Evolutionary conservation across 2,329 filamentous ascomycete species (phyloP), one percentile per base, ranked within the genome.

Genomic region (Colletotrichum noveboracense): DNA sequence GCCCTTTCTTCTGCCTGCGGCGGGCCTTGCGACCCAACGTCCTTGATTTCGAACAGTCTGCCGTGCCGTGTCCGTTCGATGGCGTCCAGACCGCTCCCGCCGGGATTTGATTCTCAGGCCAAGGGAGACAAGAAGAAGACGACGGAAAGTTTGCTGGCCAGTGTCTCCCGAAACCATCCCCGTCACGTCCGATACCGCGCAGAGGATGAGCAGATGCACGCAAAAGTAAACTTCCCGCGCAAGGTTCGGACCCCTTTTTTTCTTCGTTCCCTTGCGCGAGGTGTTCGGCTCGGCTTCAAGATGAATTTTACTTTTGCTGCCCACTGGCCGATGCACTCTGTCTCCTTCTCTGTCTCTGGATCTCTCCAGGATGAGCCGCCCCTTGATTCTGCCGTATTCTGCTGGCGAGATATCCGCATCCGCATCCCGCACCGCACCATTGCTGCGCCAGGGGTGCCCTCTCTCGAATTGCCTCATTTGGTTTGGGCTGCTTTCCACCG

Each of bases 381-480:
- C 38, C 38, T 43, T 43, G 38, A 43, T 43, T 43, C 18, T 0
- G 38, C 38, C 18, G 38, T 16, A 26, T 24, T 24, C 21, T 28
- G 21, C 34, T 72, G 24, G 62, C 64, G 24, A 70, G 32, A 74
- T 71, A 36, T 48, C 61, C 68, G 68, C 72, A 26, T 21, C 28
- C 48, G 52, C 66, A 43, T 10, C 24, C 21, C 26, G 28, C 30
- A 61, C 30, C 36, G 24, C 21, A 67, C 65, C 48, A 58, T 67
- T 55, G 69, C 58, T 62, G 24, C 48, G 10, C 26, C 72, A 55
- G 66, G 69, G 68, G 28, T 34, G 5, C 32, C 69, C 30, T 62
- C 36, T 75, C 26, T 66, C 34, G 30, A 75, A 75, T 75, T 71
- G 68, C 72, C 72, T 71, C 60, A 71, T 71, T 67, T 60, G 68